Evolutionary conservation across 139 green algal species (phyloP).

Genomic region (Monoraphidium neglectum): DNA sequence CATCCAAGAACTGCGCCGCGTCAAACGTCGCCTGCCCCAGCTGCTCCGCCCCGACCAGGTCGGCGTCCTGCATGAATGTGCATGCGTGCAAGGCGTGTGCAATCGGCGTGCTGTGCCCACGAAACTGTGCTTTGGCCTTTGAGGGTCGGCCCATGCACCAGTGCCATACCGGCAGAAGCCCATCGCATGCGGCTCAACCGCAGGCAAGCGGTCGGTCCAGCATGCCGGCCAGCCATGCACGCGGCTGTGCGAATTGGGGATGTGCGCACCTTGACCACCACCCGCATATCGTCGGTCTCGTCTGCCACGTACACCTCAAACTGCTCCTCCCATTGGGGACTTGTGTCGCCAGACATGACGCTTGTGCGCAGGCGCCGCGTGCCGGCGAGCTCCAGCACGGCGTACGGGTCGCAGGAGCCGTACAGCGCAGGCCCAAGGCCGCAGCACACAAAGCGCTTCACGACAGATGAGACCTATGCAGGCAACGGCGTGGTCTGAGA

Average conservation of each 20-base stretch:
- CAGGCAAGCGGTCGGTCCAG: too few species aligned
- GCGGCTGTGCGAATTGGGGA: too few species aligned
- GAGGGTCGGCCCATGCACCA: background rate
- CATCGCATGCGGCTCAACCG: too few species aligned
- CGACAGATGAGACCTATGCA: too few species aligned
- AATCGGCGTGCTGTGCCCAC: too few species aligned
- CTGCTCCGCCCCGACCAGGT: slow-evolving; percentile 20
- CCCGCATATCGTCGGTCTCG: slow-evolving; percentile 3
- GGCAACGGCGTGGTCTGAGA: too few species aligned
- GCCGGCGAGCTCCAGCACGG: slow-evolving; percentile 22
- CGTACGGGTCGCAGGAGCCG: slow-evolving; percentile 26
- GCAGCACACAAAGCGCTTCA: slow-evolving; percentile 31
- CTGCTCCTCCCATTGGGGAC: slow-evolving; percentile 21
- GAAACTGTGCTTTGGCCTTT: too few species aligned
- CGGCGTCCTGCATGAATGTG: slow-evolving; percentile 27
- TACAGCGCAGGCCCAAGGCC: slow-evolving; percentile 15
- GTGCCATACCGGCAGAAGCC: too few species aligned
- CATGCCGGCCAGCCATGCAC: too few species aligned
- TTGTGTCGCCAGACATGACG: background rate
- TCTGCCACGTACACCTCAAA: slow-evolving; percentile 25
- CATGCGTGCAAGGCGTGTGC: background rate
- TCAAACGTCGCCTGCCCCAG: slow-evolving; percentile 14
- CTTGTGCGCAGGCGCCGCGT: slow-evolving; percentile 14
- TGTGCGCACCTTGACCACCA: slow-evolving; percentile 30
- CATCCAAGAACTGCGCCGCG: background rate